Base-by-base conservation (phyloP, 257 asterid genomes). In the Plantago ovata region DNA sequence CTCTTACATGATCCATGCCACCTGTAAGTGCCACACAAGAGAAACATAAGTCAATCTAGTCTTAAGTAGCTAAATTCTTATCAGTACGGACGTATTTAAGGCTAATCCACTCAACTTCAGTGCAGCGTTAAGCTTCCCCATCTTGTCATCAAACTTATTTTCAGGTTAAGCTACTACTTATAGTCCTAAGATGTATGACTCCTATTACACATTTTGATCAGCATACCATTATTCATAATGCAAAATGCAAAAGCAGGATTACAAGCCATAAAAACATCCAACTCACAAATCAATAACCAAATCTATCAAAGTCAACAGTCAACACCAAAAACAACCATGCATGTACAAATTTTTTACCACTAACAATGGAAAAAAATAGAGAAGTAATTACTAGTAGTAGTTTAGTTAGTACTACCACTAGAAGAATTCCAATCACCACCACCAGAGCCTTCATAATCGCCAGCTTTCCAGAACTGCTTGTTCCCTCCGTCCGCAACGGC, bases 381-480 rank as follows among this genome's bases (percentile, higher is more conserved):
- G 9, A 9, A 65, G 44, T 2, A 33, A 18, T 52, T 55, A n/a
- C n/a, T n/a, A n/a, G n/a, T n/a, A n/a, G n/a, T n/a, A n/a, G n/a
- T n/a, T n/a, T n/a, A n/a, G n/a, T n/a, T n/a, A n/a, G n/a, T n/a
- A n/a, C n/a, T n/a, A 86, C 97, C 90, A 38, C 50, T 60, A 46
- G 73, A 64, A 18, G 75, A 55, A 48, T 61, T 76, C 85, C 82
- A 77, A 63, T 60, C 76, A 49, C 67, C 61, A 32, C 76, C 64
- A 14, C 85, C 60, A 40, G 75, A 47, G 49, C 58, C 84, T n/a
- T 82, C 94, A 64, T 71, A 89, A 38, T 89, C 94, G 48, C 97
- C 97, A n/a, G 97, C 95, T 67, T 89, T 89, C 97, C 97, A 89
- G 69, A 89, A 89, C 83, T 89, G 95, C 72, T 72, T 89, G 55